A percentile compares a stretch with the other conserved stretches of the same genome.
Evolutionary conservation across 495 filamentous ascomycete species (phyloP).

Genomic region (Lichenothelia convexa): DNA sequence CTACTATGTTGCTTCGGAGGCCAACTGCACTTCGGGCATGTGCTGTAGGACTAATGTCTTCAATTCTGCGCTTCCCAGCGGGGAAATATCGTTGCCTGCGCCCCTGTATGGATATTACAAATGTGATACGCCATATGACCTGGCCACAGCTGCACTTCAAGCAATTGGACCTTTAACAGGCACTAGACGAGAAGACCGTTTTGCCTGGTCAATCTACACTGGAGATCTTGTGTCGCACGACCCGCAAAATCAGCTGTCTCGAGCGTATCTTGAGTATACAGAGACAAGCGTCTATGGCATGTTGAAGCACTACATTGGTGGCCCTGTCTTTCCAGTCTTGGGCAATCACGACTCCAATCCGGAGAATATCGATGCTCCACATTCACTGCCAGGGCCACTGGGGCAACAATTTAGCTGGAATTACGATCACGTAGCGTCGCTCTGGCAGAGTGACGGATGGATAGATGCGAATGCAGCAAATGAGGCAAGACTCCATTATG

Average conservation of each 20-base stretch:
- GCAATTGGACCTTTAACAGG: constrained; percentile 38
- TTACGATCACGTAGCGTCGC: constrained; percentile 14
- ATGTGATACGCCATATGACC: constrained; percentile 41
- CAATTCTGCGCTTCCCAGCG: constrained; percentile 16
- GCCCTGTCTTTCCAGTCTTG: constrained; percentile 34
- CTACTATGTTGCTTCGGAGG: constrained; percentile 35
- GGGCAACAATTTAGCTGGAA: constrained; percentile 29
- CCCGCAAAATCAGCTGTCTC: constrained; percentile 25
- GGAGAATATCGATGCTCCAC: constrained; percentile 29
- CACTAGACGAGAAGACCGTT: constrained; percentile 22
- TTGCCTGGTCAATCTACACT: constrained; percentile 36
- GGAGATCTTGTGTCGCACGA: constrained; percentile 40
- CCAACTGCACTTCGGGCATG: constrained; percentile 32
- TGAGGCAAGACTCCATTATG: constrained; percentile 15
- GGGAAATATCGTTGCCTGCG: constrained; percentile 27
- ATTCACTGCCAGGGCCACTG: constrained; percentile 32
- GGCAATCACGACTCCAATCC: constrained; percentile 40
- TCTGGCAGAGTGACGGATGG: constrained; percentile 18
- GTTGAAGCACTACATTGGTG: constrained; percentile 37
- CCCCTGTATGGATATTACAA: constrained; percentile 34
- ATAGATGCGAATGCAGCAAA: constrained; percentile 8
- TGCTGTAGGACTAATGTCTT: constrained; percentile 33
- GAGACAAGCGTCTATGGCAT: constrained; percentile 32
- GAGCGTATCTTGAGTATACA: constrained; percentile 30
- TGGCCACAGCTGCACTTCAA: constrained; percentile 37